These are phyloP conservation scores for Daedalea quercina DNA, from an alignment of 768 basidiomycete species.

Conservation along the genomic window DNA sequence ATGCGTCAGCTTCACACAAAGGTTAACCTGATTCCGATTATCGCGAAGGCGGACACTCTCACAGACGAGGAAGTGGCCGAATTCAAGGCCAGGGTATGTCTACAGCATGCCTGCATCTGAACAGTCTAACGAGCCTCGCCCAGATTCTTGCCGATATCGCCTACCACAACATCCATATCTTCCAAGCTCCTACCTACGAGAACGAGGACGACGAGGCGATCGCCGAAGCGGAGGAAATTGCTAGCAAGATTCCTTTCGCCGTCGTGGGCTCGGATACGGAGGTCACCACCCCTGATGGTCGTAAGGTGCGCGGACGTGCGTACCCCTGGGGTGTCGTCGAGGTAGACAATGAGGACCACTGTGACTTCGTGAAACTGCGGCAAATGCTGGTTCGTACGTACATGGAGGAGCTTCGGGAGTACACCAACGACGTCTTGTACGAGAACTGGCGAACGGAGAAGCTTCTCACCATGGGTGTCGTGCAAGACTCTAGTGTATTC, in stretches of 20 bases:
- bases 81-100: constrained; percentile 88
- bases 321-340: constrained; percentile 99
- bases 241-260: constrained; percentile 97
- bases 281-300: constrained; percentile 80
- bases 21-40: constrained; percentile 98
- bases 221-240: constrained; percentile 96
- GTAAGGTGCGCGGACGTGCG: constrained; percentile 86
- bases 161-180: constrained; percentile 94
- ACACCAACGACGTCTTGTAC: constrained; percentile 92
- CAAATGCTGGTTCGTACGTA: constrained; percentile 99
- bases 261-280: constrained; percentile 90
- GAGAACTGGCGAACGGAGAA: constrained; percentile 99
- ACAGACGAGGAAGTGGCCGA: constrained; percentile 91
- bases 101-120: constrained; percentile 1
- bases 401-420: constrained; percentile 98
- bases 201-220: constrained; percentile 98
- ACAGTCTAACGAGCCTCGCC: background rate
- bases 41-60: constrained; percentile 96
- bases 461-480: constrained; percentile 93
- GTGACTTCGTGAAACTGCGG: constrained; percentile 98
- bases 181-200: constrained; percentile 96
- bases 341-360: constrained; percentile 98
- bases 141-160: constrained; percentile 87
- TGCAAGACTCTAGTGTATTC: constrained; percentile 96
- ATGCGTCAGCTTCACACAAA: constrained; percentile 96